A percentile compares a stretch with the other conserved stretches of the same genome.
Conservation (phyloP, 768 basidiomycete genomes). For the Hydnum rufescens region DNA sequence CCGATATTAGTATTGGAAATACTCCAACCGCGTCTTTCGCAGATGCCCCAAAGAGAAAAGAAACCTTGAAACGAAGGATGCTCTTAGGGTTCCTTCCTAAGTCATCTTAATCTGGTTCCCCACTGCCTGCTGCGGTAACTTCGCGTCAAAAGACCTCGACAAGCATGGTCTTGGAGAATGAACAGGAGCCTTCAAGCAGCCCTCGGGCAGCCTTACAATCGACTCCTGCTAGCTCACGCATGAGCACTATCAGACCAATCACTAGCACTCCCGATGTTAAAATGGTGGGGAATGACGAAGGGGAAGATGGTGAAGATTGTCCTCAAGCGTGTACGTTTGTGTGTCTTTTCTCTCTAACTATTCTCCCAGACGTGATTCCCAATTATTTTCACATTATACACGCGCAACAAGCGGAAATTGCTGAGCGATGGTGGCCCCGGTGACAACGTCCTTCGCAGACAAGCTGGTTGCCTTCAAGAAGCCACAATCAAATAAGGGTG, state of each 20-base stretch:
- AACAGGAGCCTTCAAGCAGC: too few species aligned
- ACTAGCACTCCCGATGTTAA: not conserved
- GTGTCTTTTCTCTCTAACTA: too few species aligned
- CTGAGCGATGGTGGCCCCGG: not conserved
- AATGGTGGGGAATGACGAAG: not conserved
- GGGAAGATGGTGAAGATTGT: not conserved
- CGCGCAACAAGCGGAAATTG: not conserved
- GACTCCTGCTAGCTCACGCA: not conserved
- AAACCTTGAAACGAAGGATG: slow-evolving; percentile 4
- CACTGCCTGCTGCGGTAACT: too few species aligned
- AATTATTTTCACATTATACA: too few species aligned
- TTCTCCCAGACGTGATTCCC: too few species aligned
- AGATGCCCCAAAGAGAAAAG: slow-evolving; percentile 5
- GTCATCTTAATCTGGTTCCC: not conserved
- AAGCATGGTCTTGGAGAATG: too few species aligned
- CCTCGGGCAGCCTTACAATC: not conserved
- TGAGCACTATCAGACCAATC: not conserved
- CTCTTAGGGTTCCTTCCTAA: too few species aligned
- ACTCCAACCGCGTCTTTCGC: too few species aligned
- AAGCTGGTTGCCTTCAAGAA: slow-evolving; percentile 10
- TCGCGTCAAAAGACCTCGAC: too few species aligned
- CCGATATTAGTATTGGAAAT: too few species aligned
- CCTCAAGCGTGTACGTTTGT: too few species aligned
- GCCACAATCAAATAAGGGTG: too few species aligned
- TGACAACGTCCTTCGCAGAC: slow-evolving; percentile 4